Conservation (phyloP, 148 eudicot genomes). For the Talinum fruticosum region DNA sequence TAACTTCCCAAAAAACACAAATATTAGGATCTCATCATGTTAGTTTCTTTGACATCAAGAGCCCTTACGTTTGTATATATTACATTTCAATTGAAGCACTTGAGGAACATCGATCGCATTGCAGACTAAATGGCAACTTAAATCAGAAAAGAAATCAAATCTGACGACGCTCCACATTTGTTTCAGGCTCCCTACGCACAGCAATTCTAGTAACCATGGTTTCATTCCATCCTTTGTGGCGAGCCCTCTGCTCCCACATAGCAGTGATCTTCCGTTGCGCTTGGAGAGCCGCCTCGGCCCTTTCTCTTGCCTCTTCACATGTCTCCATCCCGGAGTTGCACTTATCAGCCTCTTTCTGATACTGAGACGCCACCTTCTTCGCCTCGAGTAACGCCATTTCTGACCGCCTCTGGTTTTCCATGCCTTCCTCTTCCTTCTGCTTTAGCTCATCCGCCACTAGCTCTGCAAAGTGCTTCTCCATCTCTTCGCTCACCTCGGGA, state of each 20-base stretch:
- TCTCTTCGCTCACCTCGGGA: neutral
- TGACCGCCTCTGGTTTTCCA: constrained; percentile 62
- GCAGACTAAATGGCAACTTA: too few species aligned
- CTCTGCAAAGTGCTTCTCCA: constrained; percentile 57
- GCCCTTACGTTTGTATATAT: too few species aligned
- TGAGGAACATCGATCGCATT: too few species aligned
- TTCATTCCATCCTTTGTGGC: constrained; percentile 63
- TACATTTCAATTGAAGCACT: too few species aligned
- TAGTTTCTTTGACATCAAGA: too few species aligned
- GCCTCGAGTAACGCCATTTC: constrained; percentile 78
- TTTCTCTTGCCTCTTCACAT: constrained; percentile 69
- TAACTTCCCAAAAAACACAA: too few species aligned
- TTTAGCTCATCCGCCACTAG: constrained; percentile 64
- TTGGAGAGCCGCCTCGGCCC: constrained; percentile 48
- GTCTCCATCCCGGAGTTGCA: constrained; percentile 96
- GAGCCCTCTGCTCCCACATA: constrained; percentile 80
- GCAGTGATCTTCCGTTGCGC: constrained; percentile 51
- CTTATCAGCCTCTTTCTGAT: constrained; percentile 88
- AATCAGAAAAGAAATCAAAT: too few species aligned
- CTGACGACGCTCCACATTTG: neutral
- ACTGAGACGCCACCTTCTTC: constrained; percentile 73
- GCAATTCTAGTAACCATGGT: neutral
- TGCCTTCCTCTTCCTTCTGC: constrained; percentile 63
- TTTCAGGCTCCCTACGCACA: neutral
- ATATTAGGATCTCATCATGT: too few species aligned